Base-by-base conservation (phyloP, 2,329 filamentous ascomycete genomes). In the Elsinoe batatas region DNA sequence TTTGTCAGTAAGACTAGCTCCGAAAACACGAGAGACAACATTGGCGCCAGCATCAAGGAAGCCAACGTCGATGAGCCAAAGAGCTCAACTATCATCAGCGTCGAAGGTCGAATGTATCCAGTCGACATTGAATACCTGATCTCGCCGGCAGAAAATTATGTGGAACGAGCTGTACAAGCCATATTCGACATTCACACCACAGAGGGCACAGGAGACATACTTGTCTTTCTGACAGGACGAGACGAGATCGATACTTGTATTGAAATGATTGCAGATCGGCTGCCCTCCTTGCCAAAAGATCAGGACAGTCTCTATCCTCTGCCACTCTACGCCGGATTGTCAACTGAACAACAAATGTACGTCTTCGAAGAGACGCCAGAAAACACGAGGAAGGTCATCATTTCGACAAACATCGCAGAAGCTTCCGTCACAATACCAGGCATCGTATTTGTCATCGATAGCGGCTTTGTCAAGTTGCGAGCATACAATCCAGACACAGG, bases 401-500 rank as follows among this genome's bases (percentile, higher is more conserved):
- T 96, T 61, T 86, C 88, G 3, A 97, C 93, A 57, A 97, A 97
- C 67, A 96, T 97, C 61, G 90, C 93, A 11, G 93, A 98, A 74
- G 91, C 93, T 3, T 95, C 89, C 1, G 86, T 98, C 42, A 97
- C 93, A 13, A 94, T 97, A 56, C 85, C 93, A 54, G 90, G 89
- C 2, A 91, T 97, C 58, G 84, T 90, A 55, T 95, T 88, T 65
- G 91, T 98, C 5, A 75, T 97, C 50, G 93, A 98, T 69, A 84
- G 82, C 54, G 93, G 93, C 1, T 96, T 88, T 66, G 90, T 94
- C 61, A 97, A 97, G 68, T 75, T 95, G 17, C 82, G 90, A 37
- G 85, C 87, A 5, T 97, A 89, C 71, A 86, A 94, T 61, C 88
- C 91, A 0, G 77, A 68, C 13, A 91, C 88, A 0, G 88, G 90